Base-by-base conservation (phyloP, 805 yeast genomes). In the Candida peoriensis region DNA sequence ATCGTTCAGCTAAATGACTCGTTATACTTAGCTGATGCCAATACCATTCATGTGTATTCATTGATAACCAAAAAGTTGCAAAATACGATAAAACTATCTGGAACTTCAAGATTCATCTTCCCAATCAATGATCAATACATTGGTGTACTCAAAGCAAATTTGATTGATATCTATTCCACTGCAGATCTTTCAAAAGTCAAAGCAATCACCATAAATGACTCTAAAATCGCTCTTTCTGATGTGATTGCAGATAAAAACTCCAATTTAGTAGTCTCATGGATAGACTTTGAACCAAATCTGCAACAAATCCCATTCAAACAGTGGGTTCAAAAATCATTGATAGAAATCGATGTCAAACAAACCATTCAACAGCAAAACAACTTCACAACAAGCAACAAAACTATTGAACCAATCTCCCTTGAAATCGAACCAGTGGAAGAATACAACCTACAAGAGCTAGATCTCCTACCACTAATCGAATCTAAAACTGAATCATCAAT, bases 231-330 rank as follows among this genome's bases (percentile, higher is more conserved):
- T 20, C 51, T 58, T 14, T 39, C 53, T 6, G 57, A 54, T 28
- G 51, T 54, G 24, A 39, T 41, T 17, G 22, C 20, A 2, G 8
- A 47, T 4, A 29, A 35, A 2, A 39, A 43, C 8, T 33, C 41
- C 8, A 39, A 39, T 11, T 29, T 60, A 4, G 39, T 63, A 22
- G 33, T 63, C 4, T 58, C 68, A 12, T 64, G 66, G 65, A 44
- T 55, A 36, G 66, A 58, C 2, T 54, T 65, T 32, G 68, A 61
- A 37, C 69, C 70, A 24, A 57, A 54, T 34, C 62, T 66, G 35
- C 52, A 55, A 35, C 20, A 48, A 2, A 41, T 59, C 19, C 38
- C 54, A 17, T 29, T 50, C n/a, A 39, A 39, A 9, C 46, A 49
- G 21, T 41, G 53, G 10, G 27, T 30, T 5, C 37, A 50, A 5